Base-by-base conservation (phyloP, 306 rosid species). In the Cucumis hystrix region DNA sequence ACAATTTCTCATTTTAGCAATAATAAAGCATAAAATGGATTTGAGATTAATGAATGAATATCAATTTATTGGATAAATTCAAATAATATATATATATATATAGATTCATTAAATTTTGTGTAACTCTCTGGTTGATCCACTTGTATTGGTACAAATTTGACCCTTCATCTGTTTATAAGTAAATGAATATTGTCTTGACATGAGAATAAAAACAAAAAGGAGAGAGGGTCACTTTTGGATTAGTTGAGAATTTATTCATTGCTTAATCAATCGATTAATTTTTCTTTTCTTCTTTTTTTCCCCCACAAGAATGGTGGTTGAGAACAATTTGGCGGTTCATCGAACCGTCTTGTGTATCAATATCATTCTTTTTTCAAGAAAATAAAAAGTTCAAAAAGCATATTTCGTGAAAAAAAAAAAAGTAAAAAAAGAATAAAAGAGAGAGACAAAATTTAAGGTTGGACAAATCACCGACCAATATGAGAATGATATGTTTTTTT, bases 241-340 rank as follows among this genome's bases (percentile, higher is more conserved):
- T 79, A 65, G 65, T 83, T 71, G 76, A 49, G 60, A 71, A 71
- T 47, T 14, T 71, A 71, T 71, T 71, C 23, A 69, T 69, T 69
- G 9, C 56, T 68, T 41, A 23, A 69, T 69, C 17, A 69, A 41
- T 69, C 13, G 13, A 41, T 7, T 49, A 25, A 14, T 49, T 71
- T 41, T 59, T 85, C 74, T 83, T 82, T 40, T 54, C 30, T 28
- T 28, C 30, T 21, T 1, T 6, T 37, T 47, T 20, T 30, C 2
- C 20, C 69, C 70, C 82, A 73, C 82, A 84, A 77, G 87, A 78
- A 85, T 77, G 8, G 91, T 91, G 97, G 97, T 47, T 83, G 82
- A 82, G 83, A 87, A 90, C 84, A 75, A 68, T 85, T 89, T 91
- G 97, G 94, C 92, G 91, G 94, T 87, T 59, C 74, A 67, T 81